A percentile compares a stretch with the other conserved stretches of the same genome.
These are phyloP conservation scores for Omphalotus guepiniiformis DNA, from an alignment of 768 basidiomycete genomes.

Conservation along the genomic window DNA sequence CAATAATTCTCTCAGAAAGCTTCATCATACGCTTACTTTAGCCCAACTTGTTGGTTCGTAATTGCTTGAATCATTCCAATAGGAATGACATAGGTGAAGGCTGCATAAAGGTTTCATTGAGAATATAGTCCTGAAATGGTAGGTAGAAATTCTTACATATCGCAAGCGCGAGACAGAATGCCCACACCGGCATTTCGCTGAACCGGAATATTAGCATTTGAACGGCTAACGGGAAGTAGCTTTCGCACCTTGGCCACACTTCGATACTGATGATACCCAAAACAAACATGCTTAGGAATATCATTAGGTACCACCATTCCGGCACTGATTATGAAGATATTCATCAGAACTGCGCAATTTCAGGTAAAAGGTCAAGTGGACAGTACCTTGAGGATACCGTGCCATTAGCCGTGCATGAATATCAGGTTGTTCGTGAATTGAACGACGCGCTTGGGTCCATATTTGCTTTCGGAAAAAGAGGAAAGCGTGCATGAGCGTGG, in stretches of 20 bases:
- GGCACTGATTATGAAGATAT: constrained; percentile 38
- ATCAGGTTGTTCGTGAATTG: constrained; percentile 53
- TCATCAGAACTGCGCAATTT: background rate
- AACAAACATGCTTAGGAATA: constrained; percentile 40
- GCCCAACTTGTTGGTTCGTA: constrained; percentile 71
- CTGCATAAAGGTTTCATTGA: too few species aligned
- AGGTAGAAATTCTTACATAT: constrained; percentile 34
- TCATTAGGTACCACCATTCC: constrained; percentile 51
- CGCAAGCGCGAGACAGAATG: constrained; percentile 47
- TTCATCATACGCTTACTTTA: constrained; percentile 44
- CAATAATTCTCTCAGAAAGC: too few species aligned
- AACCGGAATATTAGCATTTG: too few species aligned
- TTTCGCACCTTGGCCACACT: constrained; percentile 49
- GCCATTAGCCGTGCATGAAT: constrained; percentile 58
- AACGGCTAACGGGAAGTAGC: constrained; percentile 12
- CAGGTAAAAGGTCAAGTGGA: background rate
- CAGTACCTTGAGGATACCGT: constrained; percentile 42
- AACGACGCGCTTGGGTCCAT: constrained; percentile 41
- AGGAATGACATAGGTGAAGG: constrained; percentile 7
- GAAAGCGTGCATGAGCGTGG: constrained; percentile 6
- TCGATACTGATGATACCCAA: constrained; percentile 59
- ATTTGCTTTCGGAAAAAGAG: constrained; percentile 53
- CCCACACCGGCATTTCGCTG: constrained; percentile 60
- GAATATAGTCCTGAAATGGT: too few species aligned
- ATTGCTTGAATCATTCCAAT: constrained; percentile 69